phyloP scores from a whole-genome alignment of 2,329 filamentous ascomycete species.

The Ophiognomonia clavigignenti-juglandacearum region DNA sequence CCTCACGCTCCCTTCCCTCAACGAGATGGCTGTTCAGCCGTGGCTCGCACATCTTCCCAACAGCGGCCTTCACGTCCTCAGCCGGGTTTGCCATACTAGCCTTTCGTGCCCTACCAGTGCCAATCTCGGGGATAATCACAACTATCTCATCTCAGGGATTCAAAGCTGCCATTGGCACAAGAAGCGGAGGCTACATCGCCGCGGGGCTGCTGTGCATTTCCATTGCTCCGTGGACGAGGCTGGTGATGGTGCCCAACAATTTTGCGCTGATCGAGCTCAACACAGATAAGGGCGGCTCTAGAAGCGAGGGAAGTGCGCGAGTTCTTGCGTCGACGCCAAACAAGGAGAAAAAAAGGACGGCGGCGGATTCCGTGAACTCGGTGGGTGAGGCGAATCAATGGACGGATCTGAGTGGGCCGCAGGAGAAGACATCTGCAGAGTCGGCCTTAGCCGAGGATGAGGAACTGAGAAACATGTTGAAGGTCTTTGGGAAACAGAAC shows the following conservation, averaged over 20 bases:
- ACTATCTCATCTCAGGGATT: not conserved
- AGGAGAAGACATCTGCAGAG: not conserved
- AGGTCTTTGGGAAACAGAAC: slow-evolving; percentile 6
- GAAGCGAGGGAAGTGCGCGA: slow-evolving; percentile 1
- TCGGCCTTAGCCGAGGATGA: not conserved
- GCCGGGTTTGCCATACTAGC: slow-evolving; percentile 25
- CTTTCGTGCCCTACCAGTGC: slow-evolving; percentile 13
- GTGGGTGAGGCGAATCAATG: slow-evolving; percentile 1
- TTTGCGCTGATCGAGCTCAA: slow-evolving; percentile 11
- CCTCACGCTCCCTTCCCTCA: slow-evolving; percentile 30
- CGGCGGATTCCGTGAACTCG: not conserved
- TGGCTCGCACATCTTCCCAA: slow-evolving; percentile 30
- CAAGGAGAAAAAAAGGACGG: not conserved
- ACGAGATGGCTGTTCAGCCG: slow-evolving; percentile 31
- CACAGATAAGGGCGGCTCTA: not conserved
- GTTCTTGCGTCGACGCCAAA: not conserved
- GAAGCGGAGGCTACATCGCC: not conserved
- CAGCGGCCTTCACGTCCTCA: slow-evolving; percentile 22
- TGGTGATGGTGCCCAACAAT: slow-evolving; percentile 11
- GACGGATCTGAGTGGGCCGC: slow-evolving; percentile 7
- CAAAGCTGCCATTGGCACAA: not conserved
- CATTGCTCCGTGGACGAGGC: slow-evolving; percentile 1
- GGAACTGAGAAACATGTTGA: slow-evolving; percentile 5
- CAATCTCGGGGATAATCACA: not conserved
- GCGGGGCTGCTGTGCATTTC: slow-evolving; percentile 7